Conservation (phyloP, 768 basidiomycete genomes). For the Aureoboletus auriporus region DNA sequence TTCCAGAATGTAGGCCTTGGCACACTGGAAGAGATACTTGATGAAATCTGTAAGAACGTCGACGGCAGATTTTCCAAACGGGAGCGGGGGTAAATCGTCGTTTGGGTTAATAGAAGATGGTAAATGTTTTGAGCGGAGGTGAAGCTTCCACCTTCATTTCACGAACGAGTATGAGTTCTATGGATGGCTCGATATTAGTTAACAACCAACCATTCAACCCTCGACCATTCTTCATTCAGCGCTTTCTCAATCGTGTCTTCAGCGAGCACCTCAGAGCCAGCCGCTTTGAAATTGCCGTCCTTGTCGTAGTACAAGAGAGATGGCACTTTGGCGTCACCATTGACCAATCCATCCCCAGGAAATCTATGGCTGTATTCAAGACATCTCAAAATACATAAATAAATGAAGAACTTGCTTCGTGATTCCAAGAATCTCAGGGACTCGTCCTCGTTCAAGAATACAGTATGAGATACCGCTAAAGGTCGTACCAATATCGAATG, state of each 20-base stretch:
- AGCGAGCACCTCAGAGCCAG: slow-evolving; percentile 37
- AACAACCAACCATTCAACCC: slow-evolving; percentile 16
- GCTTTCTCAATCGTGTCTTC: slow-evolving; percentile 31
- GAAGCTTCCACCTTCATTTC: slow-evolving; percentile 23
- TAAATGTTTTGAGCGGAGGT: slow-evolving; percentile 13
- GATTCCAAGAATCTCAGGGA: slow-evolving; percentile 10
- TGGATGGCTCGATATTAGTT: background rate
- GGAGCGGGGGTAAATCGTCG: slow-evolving; percentile 32
- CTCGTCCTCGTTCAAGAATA: slow-evolving; percentile 9
- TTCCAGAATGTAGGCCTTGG: slow-evolving; percentile 12
- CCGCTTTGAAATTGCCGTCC: slow-evolving; percentile 31
- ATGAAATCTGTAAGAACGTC: slow-evolving; percentile 17
- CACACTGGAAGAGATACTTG: slow-evolving; percentile 10
- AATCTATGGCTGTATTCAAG: slow-evolving; percentile 24
- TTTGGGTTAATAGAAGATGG: slow-evolving; percentile 17
- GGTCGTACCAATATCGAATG: slow-evolving; percentile 47
- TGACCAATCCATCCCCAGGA: slow-evolving; percentile 35
- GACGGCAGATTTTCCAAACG: slow-evolving; percentile 8
- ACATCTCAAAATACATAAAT: background rate
- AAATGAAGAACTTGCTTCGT: slow-evolving; percentile 1
- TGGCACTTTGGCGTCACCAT: slow-evolving; percentile 42
- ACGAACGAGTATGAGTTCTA: background rate
- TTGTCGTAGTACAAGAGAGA: slow-evolving; percentile 42
- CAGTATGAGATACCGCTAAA: slow-evolving; percentile 42
- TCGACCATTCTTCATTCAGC: slow-evolving; percentile 23